Base-by-base conservation (phyloP, 2,329 filamentous ascomycete genomes). In the Lecanicillium sp. region DNA sequence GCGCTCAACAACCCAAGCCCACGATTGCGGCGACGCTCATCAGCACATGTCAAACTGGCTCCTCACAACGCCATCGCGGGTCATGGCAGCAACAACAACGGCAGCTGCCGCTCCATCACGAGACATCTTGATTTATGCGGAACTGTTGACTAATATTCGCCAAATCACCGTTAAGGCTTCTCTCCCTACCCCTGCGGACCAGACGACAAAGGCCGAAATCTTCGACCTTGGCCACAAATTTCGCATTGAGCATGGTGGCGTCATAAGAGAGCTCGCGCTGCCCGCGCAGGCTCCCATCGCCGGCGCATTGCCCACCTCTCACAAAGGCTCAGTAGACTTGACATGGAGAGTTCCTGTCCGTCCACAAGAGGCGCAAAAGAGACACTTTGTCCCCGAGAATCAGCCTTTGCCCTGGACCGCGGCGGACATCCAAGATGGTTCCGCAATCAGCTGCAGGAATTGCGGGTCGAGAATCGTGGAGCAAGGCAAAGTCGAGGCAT, bases 121-220 rank as follows among this genome's bases (percentile, higher is more conserved):
- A 25, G 36, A 46, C n/a, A 47, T 62, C 15, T 49, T 58, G 2
- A 65, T 83, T 17, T 82, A 84, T 52, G 78, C 79, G 5, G 80
- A 84, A 58, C 66, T 82, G 2, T 68, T 84, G 3, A 63, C 71
- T 19, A 81, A 82, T 43, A 79, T 84, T 46, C 68, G 72, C 30
- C 77, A 81, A 52, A 65, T 84, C 29, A 80, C 78, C 4, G 59
- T 82, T 17, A 71, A 68, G 36, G 74, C 68, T 6, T 65, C 68
- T 3, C 59, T 81, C 2, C 59, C 65, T 3, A 64, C 67, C 11
- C 57, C 64, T 4, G 57, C 57, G 33, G 61, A 66, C 37, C 41
- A 58, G 17, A 59, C 58, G n/a, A 76, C 70, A 15, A 53, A 49
- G 33, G 65, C 64, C 18, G 57, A 57, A 12, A 46, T 79, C 29